A percentile compares a stretch with the other conserved stretches of the same genome.
Conservation (phyloP, 1,139 yeast genomes). For the Hansenula anomala region DNA sequence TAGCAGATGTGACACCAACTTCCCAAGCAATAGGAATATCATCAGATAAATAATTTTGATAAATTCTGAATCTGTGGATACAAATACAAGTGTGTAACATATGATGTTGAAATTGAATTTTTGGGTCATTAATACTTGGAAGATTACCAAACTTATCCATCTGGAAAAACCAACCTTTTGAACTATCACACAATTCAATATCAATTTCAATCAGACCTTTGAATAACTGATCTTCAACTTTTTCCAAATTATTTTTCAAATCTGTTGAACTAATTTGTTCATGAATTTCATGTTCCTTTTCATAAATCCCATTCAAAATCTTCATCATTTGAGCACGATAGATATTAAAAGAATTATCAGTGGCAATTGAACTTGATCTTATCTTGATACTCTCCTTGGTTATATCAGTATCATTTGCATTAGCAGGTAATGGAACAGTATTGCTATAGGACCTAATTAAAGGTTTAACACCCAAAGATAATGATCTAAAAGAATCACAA, state of each 20-base stretch:
- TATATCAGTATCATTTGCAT: slow-evolving; percentile 25
- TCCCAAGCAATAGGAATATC: slow-evolving; percentile 25
- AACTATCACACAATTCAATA: slow-evolving; percentile 20
- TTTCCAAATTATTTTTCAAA: slow-evolving; percentile 6
- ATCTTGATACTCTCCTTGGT: slow-evolving; percentile 15
- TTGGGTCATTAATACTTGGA: slow-evolving; percentile 17
- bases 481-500: slow-evolving; percentile 27
- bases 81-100: slow-evolving; percentile 26
- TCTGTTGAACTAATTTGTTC: slow-evolving; percentile 5
- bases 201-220: slow-evolving; percentile 22
- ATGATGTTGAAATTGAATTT: slow-evolving; percentile 25
- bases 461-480: slow-evolving; percentile 26
- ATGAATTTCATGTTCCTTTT: slow-evolving; percentile 13
- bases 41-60: slow-evolving; percentile 22
- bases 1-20: slow-evolving; percentile 22
- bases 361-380: slow-evolving; percentile 18
- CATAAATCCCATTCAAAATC: slow-evolving; percentile 23
- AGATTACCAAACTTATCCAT: slow-evolving; percentile 19
- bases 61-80: slow-evolving; percentile 25
- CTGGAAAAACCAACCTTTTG: slow-evolving; percentile 24
- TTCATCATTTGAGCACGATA: slow-evolving; percentile 24
- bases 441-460: slow-evolving; percentile 22
- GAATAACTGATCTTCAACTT: slow-evolving; percentile 15
- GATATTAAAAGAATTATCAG: slow-evolving; percentile 25
- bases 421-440: slow-evolving; percentile 26